Percentiles rank a stretch among this genome's conserved stretches.
Conservation (phyloP, 2,329 filamentous ascomycete species). For the Apiospora pterosperma region DNA sequence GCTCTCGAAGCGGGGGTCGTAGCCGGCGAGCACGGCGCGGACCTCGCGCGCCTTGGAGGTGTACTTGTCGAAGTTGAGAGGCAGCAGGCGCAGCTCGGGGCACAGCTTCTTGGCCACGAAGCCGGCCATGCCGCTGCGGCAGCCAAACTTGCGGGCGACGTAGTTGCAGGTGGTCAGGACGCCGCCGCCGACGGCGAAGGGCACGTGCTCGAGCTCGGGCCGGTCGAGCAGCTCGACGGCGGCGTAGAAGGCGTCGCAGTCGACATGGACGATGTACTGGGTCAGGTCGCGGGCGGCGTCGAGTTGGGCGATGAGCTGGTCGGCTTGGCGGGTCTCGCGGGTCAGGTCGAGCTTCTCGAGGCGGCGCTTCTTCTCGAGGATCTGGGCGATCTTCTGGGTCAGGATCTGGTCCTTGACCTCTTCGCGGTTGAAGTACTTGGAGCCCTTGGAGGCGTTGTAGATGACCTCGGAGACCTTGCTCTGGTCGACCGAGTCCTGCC, state of each 20-base stretch:
- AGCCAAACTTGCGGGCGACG: constrained; percentile 82
- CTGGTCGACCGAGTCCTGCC: constrained; percentile 92
- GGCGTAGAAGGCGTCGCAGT: constrained; percentile 97
- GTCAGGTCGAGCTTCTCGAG: constrained; percentile 75
- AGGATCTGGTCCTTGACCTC: constrained; percentile 76
- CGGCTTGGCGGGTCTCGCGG: constrained; percentile 69
- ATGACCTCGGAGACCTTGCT: constrained; percentile 93
- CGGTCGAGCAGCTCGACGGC: constrained; percentile 83
- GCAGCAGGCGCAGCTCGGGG: constrained; percentile 76
- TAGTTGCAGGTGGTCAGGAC: constrained; percentile 77
- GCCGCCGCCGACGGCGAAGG: constrained; percentile 81
- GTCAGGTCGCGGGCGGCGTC: constrained; percentile 77
- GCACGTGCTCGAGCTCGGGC: constrained; percentile 79
- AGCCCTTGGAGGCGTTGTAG: constrained; percentile 93
- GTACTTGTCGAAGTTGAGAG: constrained; percentile 88
- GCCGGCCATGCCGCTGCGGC: constrained; percentile 90
- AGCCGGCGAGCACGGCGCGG: constrained; percentile 75
- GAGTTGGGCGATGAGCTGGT: constrained; percentile 76
- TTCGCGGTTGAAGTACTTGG: constrained; percentile 93
- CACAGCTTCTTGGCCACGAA: constrained; percentile 96
- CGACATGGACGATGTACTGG: constrained; percentile 84
- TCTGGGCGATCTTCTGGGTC: constrained; percentile 80
- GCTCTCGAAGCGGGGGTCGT: constrained; percentile 87
- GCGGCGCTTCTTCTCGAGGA: constrained; percentile 69
- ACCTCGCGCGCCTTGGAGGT: constrained; percentile 86